These are phyloP conservation scores for Capronia coronata DNA, from an alignment of 2,329 filamentous ascomycete species.

Conservation along the genomic window DNA sequence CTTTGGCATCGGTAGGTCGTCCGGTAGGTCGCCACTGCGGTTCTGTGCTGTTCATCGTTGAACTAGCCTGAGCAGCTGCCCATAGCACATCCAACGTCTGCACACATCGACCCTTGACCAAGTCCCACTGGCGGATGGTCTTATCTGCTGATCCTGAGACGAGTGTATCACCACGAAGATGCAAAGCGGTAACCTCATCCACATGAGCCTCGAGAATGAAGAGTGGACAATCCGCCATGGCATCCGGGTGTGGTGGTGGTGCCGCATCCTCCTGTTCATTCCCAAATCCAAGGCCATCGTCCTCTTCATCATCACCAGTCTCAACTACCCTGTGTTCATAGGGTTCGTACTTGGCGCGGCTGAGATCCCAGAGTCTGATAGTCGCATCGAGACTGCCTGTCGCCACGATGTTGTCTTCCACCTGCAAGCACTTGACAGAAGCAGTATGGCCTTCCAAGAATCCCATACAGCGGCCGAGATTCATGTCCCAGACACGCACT, in stretches of 20 bases:
- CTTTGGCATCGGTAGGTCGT: slow-evolving; percentile 58
- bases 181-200: slow-evolving; percentile 86
- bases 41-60: slow-evolving; percentile 48
- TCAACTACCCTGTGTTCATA: slow-evolving; percentile 49
- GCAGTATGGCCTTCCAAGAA: slow-evolving; percentile 88
- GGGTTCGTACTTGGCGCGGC: slow-evolving; percentile 75
- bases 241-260: slow-evolving; percentile 60
- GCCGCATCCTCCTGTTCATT: slow-evolving; percentile 64
- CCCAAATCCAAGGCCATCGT: slow-evolving; percentile 66
- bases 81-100: slow-evolving; percentile 97
- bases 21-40: slow-evolving; percentile 64
- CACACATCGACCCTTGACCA: slow-evolving; percentile 93
- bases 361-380: slow-evolving; percentile 90
- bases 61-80: slow-evolving; percentile 85
- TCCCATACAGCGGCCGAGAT: slow-evolving; percentile 85
- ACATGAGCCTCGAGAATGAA: slow-evolving; percentile 85
- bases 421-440: slow-evolving; percentile 84
- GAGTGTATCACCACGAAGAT: slow-evolving; percentile 81
- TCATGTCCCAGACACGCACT: slow-evolving; percentile 92
- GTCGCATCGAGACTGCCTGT: slow-evolving; percentile 94
- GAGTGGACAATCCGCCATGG: slow-evolving; percentile 83
- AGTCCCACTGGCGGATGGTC: slow-evolving; percentile 94
- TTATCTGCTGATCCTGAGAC: slow-evolving; percentile 97
- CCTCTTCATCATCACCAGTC: slow-evolving; percentile 41
- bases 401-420: slow-evolving; percentile 90